Evolutionary conservation across 371 early-diverging fungal species (phyloP), one percentile per base, ranked within the genome.

Genomic region (Mucor racemosus): DNA sequence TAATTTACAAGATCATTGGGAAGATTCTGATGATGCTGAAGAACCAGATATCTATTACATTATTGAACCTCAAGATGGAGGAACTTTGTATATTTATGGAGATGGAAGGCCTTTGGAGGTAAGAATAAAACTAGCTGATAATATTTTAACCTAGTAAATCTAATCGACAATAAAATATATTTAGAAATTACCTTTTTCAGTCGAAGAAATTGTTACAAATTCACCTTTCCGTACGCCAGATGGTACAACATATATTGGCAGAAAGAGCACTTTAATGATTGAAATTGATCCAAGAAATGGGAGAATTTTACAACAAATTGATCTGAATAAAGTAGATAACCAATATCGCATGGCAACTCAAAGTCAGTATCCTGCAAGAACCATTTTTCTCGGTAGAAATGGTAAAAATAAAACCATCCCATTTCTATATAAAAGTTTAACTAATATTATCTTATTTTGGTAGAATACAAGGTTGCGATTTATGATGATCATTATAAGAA

Each of bases 61-160:
- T 66, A 88, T 92, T 7, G 95, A 95, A 70, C 95, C 95, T 4
- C 83, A 81, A 19, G 83, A 90, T 42, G 86, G 89, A 58, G 95
- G 94, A 6, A 85, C 80, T 26, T 72, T 95, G 5, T 95, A 92
- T 71, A 66, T 86, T 53, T 87, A 85, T 69, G 75, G 79, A 14
- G 75, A 85, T 21, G 91, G 88, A 5, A 65, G 73, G 33, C 85
- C 84, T 15, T 73, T 91, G 7, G 76, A 81, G 79, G 88, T 86
- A 78, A 26, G 26, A 3, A 62, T 17, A 65, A 36, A 44, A 15
- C 6, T 15, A 6, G 14, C 1, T 3, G 26, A 19, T 19, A 21
- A 21, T 54, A n/a, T 13, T 59, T 31, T 26, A 38, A 33, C 7
- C 44, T 41, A 42, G 17, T 64, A 54, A 38, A 15, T 41, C 14